phyloP scores from a whole-genome alignment of 352 stramenopile genomes.

The Phytophthora megakarya region DNA sequence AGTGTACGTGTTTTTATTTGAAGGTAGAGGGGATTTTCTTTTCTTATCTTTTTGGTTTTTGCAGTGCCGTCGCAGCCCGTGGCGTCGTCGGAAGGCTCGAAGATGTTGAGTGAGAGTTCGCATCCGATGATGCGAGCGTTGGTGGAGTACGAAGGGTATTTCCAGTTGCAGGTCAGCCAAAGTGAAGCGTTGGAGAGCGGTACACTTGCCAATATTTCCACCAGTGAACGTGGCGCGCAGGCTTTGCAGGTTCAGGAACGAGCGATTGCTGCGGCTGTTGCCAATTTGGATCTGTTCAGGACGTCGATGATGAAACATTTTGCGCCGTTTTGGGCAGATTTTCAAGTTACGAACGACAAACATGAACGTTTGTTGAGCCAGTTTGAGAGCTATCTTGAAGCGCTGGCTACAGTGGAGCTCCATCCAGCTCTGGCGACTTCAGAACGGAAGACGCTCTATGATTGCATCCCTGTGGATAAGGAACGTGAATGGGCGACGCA shows the following conservation, averaged over 20 bases:
- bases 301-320: slow-evolving; percentile 86
- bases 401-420: slow-evolving; percentile 59
- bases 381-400: slow-evolving; percentile 73
- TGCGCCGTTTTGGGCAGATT: slow-evolving; percentile 80
- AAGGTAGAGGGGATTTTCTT: neutral
- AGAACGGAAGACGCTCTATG: slow-evolving; percentile 69
- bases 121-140: slow-evolving; percentile 79
- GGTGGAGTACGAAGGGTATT: slow-evolving; percentile 83
- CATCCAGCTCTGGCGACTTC: slow-evolving; percentile 66
- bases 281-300: slow-evolving; percentile 84
- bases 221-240: slow-evolving; percentile 54
- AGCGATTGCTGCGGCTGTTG: slow-evolving; percentile 73
- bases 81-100: slow-evolving; percentile 67
- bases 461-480: slow-evolving; percentile 83
- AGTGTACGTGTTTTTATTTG: slow-evolving; percentile 33
- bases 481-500: slow-evolving; percentile 79
- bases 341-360: slow-evolving; percentile 53
- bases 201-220: slow-evolving; percentile 56
- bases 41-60: slow-evolving; percentile 6
- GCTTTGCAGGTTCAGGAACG: slow-evolving; percentile 72
- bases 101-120: slow-evolving; percentile 77
- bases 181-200: slow-evolving; percentile 64
- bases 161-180: slow-evolving; percentile 76
- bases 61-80: slow-evolving; percentile 63
- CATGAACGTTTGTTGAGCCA: slow-evolving; percentile 67